phyloP scores from a whole-genome alignment of 371 early-diverging fungal species.

The Mortierella sp. region DNA sequence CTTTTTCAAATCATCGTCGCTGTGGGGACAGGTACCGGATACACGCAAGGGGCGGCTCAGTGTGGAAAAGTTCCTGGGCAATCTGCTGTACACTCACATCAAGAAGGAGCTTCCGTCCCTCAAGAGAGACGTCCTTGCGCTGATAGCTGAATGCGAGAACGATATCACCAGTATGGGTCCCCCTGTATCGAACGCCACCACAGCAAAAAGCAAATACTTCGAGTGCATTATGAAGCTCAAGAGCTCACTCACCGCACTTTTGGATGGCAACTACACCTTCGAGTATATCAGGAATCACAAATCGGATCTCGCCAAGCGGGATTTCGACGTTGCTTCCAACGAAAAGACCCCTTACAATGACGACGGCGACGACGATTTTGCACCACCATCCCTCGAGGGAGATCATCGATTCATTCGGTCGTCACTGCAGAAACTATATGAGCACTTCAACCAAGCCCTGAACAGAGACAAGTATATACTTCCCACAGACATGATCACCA shows the following conservation, averaged over 20 bases:
- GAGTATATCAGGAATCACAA: constrained; percentile 30
- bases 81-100: constrained; percentile 35
- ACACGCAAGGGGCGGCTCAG: constrained; percentile 19
- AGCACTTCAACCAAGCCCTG: constrained; percentile 26
- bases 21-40: constrained; percentile 27
- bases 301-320: constrained; percentile 6
- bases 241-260: constrained; percentile 20
- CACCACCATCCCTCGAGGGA: constrained; percentile 2
- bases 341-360: background rate
- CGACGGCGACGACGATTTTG: constrained; percentile 1
- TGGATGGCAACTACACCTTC: constrained; percentile 31
- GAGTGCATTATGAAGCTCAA: constrained; percentile 25
- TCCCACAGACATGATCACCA: constrained; percentile 18
- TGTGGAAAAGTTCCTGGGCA: constrained; percentile 31
- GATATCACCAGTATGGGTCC: constrained; percentile 31
- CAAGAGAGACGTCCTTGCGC: constrained; percentile 23
- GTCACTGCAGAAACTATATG: constrained; percentile 21
- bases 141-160: constrained; percentile 22
- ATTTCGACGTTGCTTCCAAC: background rate
- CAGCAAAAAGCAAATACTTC: constrained; percentile 30
- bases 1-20: constrained; percentile 29
- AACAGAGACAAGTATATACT: constrained; percentile 30
- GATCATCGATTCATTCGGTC: constrained; percentile 28
- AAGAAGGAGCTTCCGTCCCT: constrained; percentile 44
- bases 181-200: background rate